Percentiles rank a stretch among this genome's conserved stretches.
phyloP scores from a whole-genome alignment of 1,284 basidiomycete genomes.

The Ustilago cynodontis region DNA sequence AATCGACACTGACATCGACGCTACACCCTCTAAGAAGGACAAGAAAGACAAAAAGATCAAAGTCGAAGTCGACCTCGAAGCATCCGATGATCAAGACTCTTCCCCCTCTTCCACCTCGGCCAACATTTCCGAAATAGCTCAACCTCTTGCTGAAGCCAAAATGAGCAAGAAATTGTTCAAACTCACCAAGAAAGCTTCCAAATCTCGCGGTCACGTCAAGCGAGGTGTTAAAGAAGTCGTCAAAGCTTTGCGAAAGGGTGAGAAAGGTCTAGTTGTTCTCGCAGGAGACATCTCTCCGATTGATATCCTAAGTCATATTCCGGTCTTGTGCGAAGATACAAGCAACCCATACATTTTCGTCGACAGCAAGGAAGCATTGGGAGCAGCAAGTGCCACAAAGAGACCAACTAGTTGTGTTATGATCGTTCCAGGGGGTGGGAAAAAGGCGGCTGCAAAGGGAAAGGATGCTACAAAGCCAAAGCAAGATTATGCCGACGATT shows the following conservation, averaged over 20 bases:
- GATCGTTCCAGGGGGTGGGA: slow-evolving; percentile 75
- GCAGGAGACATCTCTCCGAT: slow-evolving; percentile 98
- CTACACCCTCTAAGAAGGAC: slow-evolving; percentile 48
- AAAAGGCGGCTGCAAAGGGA: slow-evolving; percentile 77
- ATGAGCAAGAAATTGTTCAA: slow-evolving; percentile 69
- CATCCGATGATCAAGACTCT: slow-evolving; percentile 48
- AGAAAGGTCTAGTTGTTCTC: slow-evolving; percentile 80
- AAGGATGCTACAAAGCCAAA: slow-evolving; percentile 73
- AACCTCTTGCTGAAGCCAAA: slow-evolving; percentile 63
- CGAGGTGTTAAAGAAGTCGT: slow-evolving; percentile 70
- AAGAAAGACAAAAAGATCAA: slow-evolving; percentile 61
- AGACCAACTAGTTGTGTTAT: slow-evolving; percentile 98
- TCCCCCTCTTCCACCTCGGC: slow-evolving; percentile 13
- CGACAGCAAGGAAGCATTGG: slow-evolving; percentile 78
- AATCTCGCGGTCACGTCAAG: slow-evolving; percentile 68
- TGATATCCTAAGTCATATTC: slow-evolving; percentile 97
- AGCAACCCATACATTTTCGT: slow-evolving; percentile 86
- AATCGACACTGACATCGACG: slow-evolving; percentile 37
- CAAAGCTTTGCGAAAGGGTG: slow-evolving; percentile 67
- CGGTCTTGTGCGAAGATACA: slow-evolving; percentile 93
- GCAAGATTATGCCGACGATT: slow-evolving; percentile 84
- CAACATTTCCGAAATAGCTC: slow-evolving; percentile 62
- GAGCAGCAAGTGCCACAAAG: slow-evolving; percentile 94
- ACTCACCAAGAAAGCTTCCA: slow-evolving; percentile 69
- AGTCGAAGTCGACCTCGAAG: slow-evolving; percentile 24